These are phyloP conservation scores for Eremochloa ophiuroides DNA, from an alignment of 176 grass and related monocot species.

Conservation along the genomic window DNA sequence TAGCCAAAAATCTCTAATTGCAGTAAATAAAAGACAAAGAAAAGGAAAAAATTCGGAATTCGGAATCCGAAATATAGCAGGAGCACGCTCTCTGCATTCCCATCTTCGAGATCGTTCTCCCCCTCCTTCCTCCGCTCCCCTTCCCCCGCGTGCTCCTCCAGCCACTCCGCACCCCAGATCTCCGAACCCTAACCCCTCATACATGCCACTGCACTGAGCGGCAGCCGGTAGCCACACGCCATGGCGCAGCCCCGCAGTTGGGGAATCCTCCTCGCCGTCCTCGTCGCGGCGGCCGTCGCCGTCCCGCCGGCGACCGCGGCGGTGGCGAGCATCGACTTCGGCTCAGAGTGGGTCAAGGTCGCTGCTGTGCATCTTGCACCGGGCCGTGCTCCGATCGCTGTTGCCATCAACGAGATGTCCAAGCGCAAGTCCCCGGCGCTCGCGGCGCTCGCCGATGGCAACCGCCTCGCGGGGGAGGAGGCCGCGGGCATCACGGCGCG, in stretches of 20 bases:
- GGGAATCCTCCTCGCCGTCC: slow-evolving; percentile 10
- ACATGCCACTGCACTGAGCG: slow-evolving; percentile 31
- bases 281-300: slow-evolving; percentile 23
- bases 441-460: slow-evolving; percentile 56
- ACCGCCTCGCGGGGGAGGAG: slow-evolving; percentile 91
- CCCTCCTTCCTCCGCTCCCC: slow-evolving; percentile 3
- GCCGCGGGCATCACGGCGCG: slow-evolving; percentile 80
- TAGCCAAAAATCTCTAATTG: not conserved
- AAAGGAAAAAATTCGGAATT: not conserved
- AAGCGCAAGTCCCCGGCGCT: slow-evolving; percentile 97
- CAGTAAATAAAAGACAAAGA: not conserved
- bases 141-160: slow-evolving; percentile 26
- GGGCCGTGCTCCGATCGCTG: slow-evolving; percentile 61
- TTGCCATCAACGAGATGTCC: slow-evolving; percentile 99
- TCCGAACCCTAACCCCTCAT: slow-evolving; percentile 39
- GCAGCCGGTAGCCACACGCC: not conserved
- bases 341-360: slow-evolving; percentile 95
- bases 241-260: slow-evolving; percentile 11
- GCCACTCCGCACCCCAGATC: slow-evolving; percentile 33
- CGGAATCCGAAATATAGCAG: slow-evolving; percentile 13
- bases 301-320: slow-evolving; percentile 52
- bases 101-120: slow-evolving; percentile 42
- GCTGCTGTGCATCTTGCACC: slow-evolving; percentile 87
- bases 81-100: slow-evolving; percentile 13
- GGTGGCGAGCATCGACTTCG: slow-evolving; percentile 94